Percentiles rank a stretch among this genome's conserved stretches.
Evolutionary conservation across 2,329 filamentous ascomycete genomes (phyloP).

Genomic region (Aspergillus eucalypticola): DNA sequence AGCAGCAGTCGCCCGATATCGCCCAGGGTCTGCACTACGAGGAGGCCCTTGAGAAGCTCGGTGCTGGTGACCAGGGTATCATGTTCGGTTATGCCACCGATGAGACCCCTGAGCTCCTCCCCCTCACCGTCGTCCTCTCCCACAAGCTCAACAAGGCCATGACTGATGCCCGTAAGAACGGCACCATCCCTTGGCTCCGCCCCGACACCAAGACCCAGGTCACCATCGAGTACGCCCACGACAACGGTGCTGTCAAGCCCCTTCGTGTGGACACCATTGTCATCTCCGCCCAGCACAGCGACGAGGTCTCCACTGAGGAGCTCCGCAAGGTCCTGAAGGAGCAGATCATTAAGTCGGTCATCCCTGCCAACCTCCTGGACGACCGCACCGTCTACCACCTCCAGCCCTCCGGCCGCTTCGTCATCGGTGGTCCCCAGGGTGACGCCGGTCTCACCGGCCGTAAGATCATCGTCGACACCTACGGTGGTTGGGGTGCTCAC

Average conservation of each 20-base stretch:
- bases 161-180: constrained; percentile 83
- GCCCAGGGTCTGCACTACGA: constrained; percentile 99
- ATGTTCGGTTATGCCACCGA: constrained; percentile 99
- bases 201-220: constrained; percentile 99
- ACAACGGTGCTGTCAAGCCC: constrained; percentile 86
- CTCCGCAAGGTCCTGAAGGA: constrained; percentile 93
- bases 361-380: constrained; percentile 87
- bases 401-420: constrained; percentile 97
- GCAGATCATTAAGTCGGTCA: constrained; percentile 95
- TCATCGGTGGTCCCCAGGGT: constrained; percentile 98
- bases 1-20: constrained; percentile 98
- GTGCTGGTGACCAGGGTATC: constrained; percentile 99
- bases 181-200: constrained; percentile 86
- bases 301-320: constrained; percentile 84
- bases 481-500: constrained; percentile 99
- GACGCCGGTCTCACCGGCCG: constrained; percentile 97
- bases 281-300: constrained; percentile 90
- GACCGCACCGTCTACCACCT: constrained; percentile 97
- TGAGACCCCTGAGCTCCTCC: constrained; percentile 96
- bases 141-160: constrained; percentile 98
- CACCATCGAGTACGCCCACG: constrained; percentile 97
- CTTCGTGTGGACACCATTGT: constrained; percentile 94
- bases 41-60: constrained; percentile 93
- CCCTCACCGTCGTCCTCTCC: constrained; percentile 87
- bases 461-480: constrained; percentile 99